Evolutionary conservation across 2,329 filamentous ascomycete genomes (phyloP), one percentile per base, ranked within the genome.

Genomic region (Nigrospora oryzae): DNA sequence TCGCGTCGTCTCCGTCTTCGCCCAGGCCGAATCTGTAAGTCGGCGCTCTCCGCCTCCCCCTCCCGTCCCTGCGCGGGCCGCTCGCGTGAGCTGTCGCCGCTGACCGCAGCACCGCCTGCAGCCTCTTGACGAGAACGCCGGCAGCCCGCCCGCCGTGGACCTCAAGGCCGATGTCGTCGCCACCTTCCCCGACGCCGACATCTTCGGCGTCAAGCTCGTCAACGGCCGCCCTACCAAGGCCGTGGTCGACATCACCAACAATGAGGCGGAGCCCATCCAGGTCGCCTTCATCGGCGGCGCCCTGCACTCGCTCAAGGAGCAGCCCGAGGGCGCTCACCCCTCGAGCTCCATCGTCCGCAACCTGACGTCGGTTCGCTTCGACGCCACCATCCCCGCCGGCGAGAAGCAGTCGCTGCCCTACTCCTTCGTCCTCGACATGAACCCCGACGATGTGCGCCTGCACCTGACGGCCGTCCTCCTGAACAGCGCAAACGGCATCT

Each of bases 131-230:
- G 56, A 59, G 37, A 56, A 56, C 42, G 53, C 53, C 16, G 69
- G 77, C 53, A 64, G 85, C 57, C 78, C 80, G 51, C 81, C 86
- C 63, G 77, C 82, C 45, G 68, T 84, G 56, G 69, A 77, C 53
- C 64, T 85, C 57, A 79, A 81, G 51, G 81, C 86, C 63, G 77
- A 82, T 44, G 68, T 84, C 56, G 74, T 75, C 53, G 76, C 83
- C 48, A 73, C 72, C 63, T 78, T 81, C 71, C 69, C 79, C 67
- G 72, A 84, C 61, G 64, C 83, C 71, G 88, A 94, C 71, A 83
- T 95, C 67, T 93, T 96, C 56, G 93, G 91, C 58, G 82, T 97
- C 56, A 95, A 95, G 79, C 82, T 97, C 55, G 79, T 97, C 73
- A 98, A 98, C 64, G 89, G 89, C 60, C 83, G 84, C 53, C 81